Percentiles rank a stretch among this genome's conserved stretches.
These are phyloP conservation scores for Ceratocystis lukuohia DNA, from an alignment of 2,329 filamentous ascomycete species.

Conservation along the genomic window DNA sequence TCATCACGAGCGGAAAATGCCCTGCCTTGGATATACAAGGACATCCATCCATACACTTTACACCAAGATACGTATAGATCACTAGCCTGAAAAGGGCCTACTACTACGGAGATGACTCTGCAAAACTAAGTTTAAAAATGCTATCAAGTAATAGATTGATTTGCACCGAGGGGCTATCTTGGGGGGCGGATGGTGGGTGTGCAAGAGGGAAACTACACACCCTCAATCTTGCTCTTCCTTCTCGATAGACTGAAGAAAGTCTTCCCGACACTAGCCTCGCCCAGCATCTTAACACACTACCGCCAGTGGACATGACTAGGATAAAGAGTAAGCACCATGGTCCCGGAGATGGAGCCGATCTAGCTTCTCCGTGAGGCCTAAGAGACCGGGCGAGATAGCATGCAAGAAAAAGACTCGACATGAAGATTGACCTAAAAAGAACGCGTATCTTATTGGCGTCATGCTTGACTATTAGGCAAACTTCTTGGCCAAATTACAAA, in stretches of 20 bases:
- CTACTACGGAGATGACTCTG: not conserved
- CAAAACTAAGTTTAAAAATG: not conserved
- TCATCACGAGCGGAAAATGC: no score
- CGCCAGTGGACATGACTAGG: not conserved
- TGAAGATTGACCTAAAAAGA: no score
- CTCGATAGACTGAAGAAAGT: not conserved
- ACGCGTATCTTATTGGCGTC: no score
- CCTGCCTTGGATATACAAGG: no score
- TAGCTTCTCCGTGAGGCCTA: not conserved
- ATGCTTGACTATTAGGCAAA: no score
- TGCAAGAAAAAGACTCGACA: not conserved
- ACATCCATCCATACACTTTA: not conserved
- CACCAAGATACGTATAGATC: not conserved
- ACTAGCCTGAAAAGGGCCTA: not conserved
- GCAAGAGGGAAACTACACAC: not conserved
- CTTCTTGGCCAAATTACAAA: no score
- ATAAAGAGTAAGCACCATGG: not conserved
- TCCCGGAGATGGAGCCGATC: not conserved
- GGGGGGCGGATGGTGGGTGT: not conserved
- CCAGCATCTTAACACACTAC: not conserved
- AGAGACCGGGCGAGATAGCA: not conserved
- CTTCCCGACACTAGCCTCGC: not conserved
- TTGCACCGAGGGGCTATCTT: not conserved
- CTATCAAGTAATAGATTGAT: constrained; percentile 15
- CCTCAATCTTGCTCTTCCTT: no score